Evolutionary conservation across 192 early-diverging fungal genomes (phyloP).

Genomic region (Backusella circina): DNA sequence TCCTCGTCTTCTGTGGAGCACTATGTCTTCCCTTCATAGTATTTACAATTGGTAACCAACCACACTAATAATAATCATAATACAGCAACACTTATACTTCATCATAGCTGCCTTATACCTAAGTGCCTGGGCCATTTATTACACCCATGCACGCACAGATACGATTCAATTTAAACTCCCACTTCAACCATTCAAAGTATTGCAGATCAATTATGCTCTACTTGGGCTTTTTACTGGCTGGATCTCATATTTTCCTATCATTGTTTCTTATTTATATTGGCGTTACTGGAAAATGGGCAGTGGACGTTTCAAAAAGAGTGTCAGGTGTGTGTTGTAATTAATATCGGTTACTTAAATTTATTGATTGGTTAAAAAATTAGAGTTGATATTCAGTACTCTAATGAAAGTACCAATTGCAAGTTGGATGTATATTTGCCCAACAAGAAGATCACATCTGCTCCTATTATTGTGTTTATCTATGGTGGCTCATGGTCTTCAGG

Average conservation of each 20-base stretch:
- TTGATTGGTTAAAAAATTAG: slow-evolving; percentile 8
- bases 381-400: slow-evolving; percentile 25
- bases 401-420: not conserved
- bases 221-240: slow-evolving; percentile 15
- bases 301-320: slow-evolving; percentile 20
- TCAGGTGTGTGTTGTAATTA: slow-evolving; percentile 22
- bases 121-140: slow-evolving; percentile 27
- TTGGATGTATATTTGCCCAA: slow-evolving; percentile 30
- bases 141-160: slow-evolving; percentile 32
- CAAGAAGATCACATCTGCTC: slow-evolving; percentile 13
- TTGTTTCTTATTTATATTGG: slow-evolving; percentile 28
- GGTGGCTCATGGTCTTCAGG: slow-evolving; percentile 55
- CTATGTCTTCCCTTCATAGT: slow-evolving; percentile 27
- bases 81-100: not conserved
- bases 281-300: slow-evolving; percentile 30
- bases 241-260: slow-evolving; percentile 27
- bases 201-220: slow-evolving; percentile 35
- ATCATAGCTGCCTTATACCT: slow-evolving; percentile 26
- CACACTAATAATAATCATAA: not conserved
- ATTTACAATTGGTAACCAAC: slow-evolving; percentile 26
- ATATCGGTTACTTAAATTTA: not conserved
- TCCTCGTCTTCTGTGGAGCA: slow-evolving; percentile 24
- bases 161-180: slow-evolving; percentile 30
- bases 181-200: slow-evolving; percentile 29
- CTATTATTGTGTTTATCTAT: slow-evolving; percentile 53